Evolutionary conservation across 768 basidiomycete genomes (phyloP).

Genomic region (Podaxis carcinomalis): DNA sequence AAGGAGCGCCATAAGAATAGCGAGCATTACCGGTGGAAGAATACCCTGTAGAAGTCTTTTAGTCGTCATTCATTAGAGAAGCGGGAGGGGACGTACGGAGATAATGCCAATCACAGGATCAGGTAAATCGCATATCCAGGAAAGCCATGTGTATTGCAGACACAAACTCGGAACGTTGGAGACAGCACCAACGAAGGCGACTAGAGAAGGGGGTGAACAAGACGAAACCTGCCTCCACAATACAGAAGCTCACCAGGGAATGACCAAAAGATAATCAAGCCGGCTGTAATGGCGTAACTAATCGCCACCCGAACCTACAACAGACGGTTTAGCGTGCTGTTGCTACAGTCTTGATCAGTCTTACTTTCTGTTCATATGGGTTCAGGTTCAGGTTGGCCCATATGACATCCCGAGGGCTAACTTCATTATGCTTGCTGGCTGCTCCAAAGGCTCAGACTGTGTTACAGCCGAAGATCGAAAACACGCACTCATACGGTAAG

Average conservation of each 20-base stretch:
- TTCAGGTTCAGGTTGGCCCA: constrained; percentile 90
- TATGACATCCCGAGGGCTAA: constrained; percentile 85
- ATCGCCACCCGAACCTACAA: constrained; percentile 49
- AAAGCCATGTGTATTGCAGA: constrained; percentile 60
- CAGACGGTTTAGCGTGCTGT: background rate
- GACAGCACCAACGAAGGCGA: constrained; percentile 80
- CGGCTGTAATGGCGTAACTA: constrained; percentile 74
- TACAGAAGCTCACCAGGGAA: constrained; percentile 57
- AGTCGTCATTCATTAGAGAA: background rate
- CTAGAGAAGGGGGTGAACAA: constrained; percentile 23
- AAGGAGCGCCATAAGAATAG: constrained; percentile 87
- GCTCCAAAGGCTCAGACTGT: background rate
- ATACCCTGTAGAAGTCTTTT: constrained; percentile 52
- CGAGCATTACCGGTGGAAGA: constrained; percentile 81
- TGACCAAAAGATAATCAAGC: constrained; percentile 82
- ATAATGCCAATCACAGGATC: constrained; percentile 72
- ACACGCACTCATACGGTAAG: constrained; percentile 68
- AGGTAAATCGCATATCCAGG: constrained; percentile 79
- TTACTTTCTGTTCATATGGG: constrained; percentile 75
- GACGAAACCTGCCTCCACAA: background rate
- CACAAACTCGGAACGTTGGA: constrained; percentile 79
- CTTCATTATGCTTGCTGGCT: constrained; percentile 69
- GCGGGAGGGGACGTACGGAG: constrained; percentile 23
- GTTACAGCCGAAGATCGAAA: background rate
- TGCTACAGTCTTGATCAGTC: background rate